Evolutionary conservation across 352 stramenopile species (phyloP), one percentile per base, ranked within the genome.

Genomic region (Pythium oligandrum): DNA sequence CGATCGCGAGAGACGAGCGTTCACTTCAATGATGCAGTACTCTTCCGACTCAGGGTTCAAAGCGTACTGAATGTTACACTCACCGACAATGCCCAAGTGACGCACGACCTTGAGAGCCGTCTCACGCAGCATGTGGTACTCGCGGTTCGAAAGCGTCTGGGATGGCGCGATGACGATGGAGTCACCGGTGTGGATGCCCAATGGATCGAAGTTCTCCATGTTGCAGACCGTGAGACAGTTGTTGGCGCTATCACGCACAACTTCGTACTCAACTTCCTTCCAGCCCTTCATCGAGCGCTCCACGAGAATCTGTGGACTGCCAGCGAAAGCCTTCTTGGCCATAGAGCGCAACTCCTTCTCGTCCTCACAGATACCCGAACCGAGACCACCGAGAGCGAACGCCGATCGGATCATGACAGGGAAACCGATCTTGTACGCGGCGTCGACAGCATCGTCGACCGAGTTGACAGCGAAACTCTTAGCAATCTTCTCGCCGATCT

Each of bases 201-300:
- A 76, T 32, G 90, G 90, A 70, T 97, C 90, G 66, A 97, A 97
- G 74, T 97, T 96, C 50, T 98, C 93, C 91, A 98, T 98, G 81
- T 98, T 98, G 72, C 93, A 98, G 26, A 98, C 93, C 46, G 93
- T 98, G 61, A 98, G 93, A 63, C 91, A 98, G 71, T 98, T 98
- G 78, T 98, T 86, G 51, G 86, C 87, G 61, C 72, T 73, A 67
- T 98, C 91, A 40, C 91, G 78, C 11, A 98, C 93, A 38, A 98
- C 91, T 70, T 98, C 93, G 70, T 98, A 98, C 72, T 98, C 91
- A 42, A 98, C 77, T 76, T 99, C 96, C 70, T 99, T 99, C 96
- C 96, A 99, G 51, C 96, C 96, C 55, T 88, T 84, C 75, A 99
- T 76, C 69, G 94, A 90, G 72, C 97, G 96, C 61, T 99, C 97